phyloP scores from a whole-genome alignment of 1,284 basidiomycete species.

The Filobasidium uniguttulatum region DNA sequence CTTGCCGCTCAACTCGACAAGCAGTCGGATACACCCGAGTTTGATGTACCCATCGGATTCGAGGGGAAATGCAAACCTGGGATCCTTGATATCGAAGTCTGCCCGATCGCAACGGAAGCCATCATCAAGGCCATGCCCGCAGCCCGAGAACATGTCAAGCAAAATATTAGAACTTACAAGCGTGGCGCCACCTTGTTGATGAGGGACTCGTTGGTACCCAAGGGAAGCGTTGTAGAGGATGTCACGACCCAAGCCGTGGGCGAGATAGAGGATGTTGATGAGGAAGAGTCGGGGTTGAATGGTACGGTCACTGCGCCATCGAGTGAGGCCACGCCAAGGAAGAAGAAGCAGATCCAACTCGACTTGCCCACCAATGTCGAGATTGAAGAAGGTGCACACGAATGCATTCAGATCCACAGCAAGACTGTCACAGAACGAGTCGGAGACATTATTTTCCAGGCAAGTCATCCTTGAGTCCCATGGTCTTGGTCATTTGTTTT shows the following conservation, averaged over 20 bases:
- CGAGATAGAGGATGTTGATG: not conserved
- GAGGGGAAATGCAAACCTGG: slow-evolving; percentile 62
- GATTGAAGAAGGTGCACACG: slow-evolving; percentile 45
- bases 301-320: not conserved
- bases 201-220: slow-evolving; percentile 58
- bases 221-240: not conserved
- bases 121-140: slow-evolving; percentile 55
- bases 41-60: slow-evolving; percentile 76
- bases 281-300: slow-evolving; percentile 5
- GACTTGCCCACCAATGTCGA: slow-evolving; percentile 23
- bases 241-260: slow-evolving; percentile 9
- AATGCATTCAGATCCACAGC: slow-evolving; percentile 69
- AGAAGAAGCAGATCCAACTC: slow-evolving; percentile 1
- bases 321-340: not conserved
- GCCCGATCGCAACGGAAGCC: slow-evolving; percentile 74
- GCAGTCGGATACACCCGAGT: slow-evolving; percentile 28
- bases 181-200: slow-evolving; percentile 82
- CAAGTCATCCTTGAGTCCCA: not conserved
- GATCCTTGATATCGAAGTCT: slow-evolving; percentile 94
- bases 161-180: slow-evolving; percentile 64
- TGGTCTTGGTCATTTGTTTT: too few relatives aligned
- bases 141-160: slow-evolving; percentile 43
- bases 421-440: slow-evolving; percentile 65
- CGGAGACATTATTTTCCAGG: slow-evolving; percentile 59
- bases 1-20: too few relatives aligned